These are phyloP conservation scores for Anisogramma anomala DNA, from an alignment of 2,329 filamentous ascomycete genomes.

Conservation along the genomic window DNA sequence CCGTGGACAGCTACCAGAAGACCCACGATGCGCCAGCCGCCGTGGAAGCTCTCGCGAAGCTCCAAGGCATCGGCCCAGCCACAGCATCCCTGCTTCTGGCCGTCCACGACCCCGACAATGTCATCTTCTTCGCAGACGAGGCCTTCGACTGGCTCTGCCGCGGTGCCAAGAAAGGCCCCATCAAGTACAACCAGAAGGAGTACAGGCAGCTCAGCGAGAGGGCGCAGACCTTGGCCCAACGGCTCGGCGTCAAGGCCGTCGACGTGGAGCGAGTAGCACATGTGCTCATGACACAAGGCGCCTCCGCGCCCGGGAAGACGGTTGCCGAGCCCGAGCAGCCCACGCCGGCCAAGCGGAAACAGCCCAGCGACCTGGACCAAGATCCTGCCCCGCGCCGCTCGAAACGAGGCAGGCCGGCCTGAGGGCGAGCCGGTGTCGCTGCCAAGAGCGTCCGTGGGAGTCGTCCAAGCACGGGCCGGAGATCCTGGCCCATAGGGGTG, in stretches of 20 bases:
- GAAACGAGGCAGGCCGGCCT: slow-evolving; percentile 6
- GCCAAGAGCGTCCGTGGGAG: neutral
- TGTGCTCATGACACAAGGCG: slow-evolving; percentile 40
- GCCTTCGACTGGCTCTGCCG: slow-evolving; percentile 61
- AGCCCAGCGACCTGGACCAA: slow-evolving; percentile 2
- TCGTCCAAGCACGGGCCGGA: too few species aligned
- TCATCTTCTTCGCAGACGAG: slow-evolving; percentile 74
- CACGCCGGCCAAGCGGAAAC: slow-evolving; percentile 9
- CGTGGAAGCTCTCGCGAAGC: slow-evolving; percentile 41
- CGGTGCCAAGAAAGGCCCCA: slow-evolving; percentile 34
- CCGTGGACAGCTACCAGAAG: slow-evolving; percentile 35
- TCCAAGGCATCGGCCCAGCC: slow-evolving; percentile 70
- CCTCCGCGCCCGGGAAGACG: neutral
- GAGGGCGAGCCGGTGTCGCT: neutral
- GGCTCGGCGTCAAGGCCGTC: slow-evolving; percentile 44
- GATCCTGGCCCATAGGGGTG: too few species aligned
- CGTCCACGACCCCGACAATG: slow-evolving; percentile 44
- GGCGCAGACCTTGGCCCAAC: slow-evolving; percentile 31
- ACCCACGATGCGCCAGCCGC: slow-evolving; percentile 29
- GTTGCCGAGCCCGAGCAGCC: neutral
- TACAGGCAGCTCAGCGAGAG: slow-evolving; percentile 44
- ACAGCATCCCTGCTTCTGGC: slow-evolving; percentile 65
- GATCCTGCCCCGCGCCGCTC: slow-evolving; percentile 6
- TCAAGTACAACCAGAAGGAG: slow-evolving; percentile 62
- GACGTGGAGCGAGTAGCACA: slow-evolving; percentile 62